Conservation (phyloP, 805 yeast species). For the Priceomyces castillae region DNA sequence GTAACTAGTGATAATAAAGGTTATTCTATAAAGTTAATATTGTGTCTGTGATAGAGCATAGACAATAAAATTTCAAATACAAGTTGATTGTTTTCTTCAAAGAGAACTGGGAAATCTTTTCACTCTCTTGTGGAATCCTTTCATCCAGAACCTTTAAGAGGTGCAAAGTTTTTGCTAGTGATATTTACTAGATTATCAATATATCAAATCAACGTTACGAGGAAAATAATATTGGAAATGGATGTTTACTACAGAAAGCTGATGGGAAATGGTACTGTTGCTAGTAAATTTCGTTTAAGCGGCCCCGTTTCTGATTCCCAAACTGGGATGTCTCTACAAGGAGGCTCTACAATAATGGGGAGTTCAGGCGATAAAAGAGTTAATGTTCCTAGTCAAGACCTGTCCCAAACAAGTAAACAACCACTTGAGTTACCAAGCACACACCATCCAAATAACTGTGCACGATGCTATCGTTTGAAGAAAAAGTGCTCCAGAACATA, state of each 20-base stretch:
- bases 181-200: no score
- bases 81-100: no score
- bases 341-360: no score
- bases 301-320: background rate
- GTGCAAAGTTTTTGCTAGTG: no score
- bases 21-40: no score
- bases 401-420: background rate
- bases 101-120: no score
- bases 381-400: background rate
- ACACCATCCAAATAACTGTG: conserved; percentile 38
- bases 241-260: conserved; percentile 35
- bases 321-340: conserved; percentile 1
- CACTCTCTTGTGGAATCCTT: no score
- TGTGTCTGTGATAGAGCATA: no score
- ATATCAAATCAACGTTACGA: no score
- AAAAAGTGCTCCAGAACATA: conserved; percentile 40
- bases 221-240: conserved; percentile 22
- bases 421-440: conserved; percentile 14
- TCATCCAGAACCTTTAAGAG: no score
- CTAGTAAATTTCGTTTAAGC: conserved; percentile 32
- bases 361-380: background rate
- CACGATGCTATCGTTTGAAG: conserved; percentile 40
- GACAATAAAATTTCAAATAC: no score
- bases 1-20: no score
- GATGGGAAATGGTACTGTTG: conserved; percentile 39